Evolutionary conservation across 164 flowering plant species (phyloP), one percentile per base, ranked within the genome.

Genomic region (Magnolia sinica): DNA sequence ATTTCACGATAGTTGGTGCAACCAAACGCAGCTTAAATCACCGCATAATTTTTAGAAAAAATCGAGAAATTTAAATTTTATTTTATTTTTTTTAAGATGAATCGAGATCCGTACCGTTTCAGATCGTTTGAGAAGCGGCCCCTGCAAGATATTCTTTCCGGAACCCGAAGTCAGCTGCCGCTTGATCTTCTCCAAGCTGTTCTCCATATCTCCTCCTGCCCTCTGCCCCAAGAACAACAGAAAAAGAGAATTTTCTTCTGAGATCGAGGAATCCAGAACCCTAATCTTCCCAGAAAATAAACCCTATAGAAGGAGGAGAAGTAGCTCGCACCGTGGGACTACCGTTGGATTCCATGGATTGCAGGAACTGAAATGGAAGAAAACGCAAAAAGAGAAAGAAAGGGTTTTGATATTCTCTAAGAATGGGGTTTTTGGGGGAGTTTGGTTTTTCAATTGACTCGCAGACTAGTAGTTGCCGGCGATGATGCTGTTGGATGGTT

Each of bases 81-180:
- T 27, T 1, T 27, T 23, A 0, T 23, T 23, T 23, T 27, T 27
- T 27, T 0, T 1, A 65, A 65, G 37, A 19, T 37, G 10, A 20
- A 64, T 16, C 24, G 23, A 81, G 70, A 58, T 8, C 14, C 73
- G 59, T 86, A 96, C 99, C 76, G 97, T 96, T 84, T 96, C 99
- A 50, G 99, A 96, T 84, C 99, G 90, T 78, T 96, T 96, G 55
- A 92, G 91, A 69, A 96, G 97, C 9, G 99, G 99, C 13, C 99
- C 99, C 79, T 96, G 99, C 79, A 96, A 80, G 74, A 96, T 77
- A 77, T 83, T 88, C 70, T 91, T 79, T n/a, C 99, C 99, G 11
- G 97, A 92, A 71, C 90, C 86, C 8, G 98, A 89, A 1, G 95
- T 88, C 76, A 96, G 82, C 84, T 96, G 99, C 66, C 92, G 87